Conservation (phyloP, 176 grass and related monocot species). For the Thalia dealbata region DNA sequence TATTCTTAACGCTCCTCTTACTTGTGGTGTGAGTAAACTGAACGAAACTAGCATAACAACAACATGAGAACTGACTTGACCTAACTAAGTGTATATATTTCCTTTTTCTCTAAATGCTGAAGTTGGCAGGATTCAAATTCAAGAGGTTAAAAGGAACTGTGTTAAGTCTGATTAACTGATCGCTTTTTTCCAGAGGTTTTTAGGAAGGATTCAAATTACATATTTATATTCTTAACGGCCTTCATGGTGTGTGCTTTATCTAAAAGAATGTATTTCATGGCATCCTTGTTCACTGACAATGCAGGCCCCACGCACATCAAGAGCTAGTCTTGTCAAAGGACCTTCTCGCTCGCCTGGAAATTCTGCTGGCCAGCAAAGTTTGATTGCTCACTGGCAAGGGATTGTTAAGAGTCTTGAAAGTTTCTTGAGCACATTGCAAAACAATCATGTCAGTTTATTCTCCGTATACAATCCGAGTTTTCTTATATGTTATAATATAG, state of each 20-base stretch:
- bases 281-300: not conserved
- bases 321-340: conserved; percentile 95
- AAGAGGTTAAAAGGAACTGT: too few species aligned
- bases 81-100: too few species aligned
- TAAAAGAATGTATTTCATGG: not conserved
- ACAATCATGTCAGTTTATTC: conserved; percentile 68
- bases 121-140: too few species aligned
- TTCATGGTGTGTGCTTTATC: conserved; percentile 15
- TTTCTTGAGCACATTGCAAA: conserved; percentile 81
- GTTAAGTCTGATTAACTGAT: too few species aligned
- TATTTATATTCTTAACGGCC: not conserved
- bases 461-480: conserved; percentile 9
- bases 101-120: too few species aligned
- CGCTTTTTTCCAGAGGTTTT: too few species aligned
- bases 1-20: too few species aligned
- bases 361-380: conserved; percentile 59
- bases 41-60: too few species aligned
- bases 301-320: conserved; percentile 92
- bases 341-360: conserved; percentile 66
- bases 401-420: conserved; percentile 86
- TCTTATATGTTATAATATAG: conserved; percentile 12
- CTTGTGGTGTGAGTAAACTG: too few species aligned
- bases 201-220: too few species aligned
- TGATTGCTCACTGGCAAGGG: conserved; percentile 99
- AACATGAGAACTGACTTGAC: too few species aligned